Conservation (phyloP, 805 yeast genomes). For the Candida namnaoensis region DNA sequence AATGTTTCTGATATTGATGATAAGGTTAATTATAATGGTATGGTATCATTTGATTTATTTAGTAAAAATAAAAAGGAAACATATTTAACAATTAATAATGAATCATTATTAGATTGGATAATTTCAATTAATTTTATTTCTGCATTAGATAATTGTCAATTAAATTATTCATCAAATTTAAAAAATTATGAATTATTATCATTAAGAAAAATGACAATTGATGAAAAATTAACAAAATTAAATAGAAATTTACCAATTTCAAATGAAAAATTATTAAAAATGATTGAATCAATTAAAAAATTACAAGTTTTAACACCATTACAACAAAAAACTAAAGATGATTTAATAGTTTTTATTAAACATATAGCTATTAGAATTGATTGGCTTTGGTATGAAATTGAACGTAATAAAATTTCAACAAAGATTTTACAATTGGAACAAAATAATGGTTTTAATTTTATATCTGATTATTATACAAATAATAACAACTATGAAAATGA, state of each 20-base stretch:
- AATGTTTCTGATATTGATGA: no score
- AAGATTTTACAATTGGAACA: constrained; percentile 20
- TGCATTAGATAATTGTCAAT: constrained; percentile 31
- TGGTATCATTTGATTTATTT: constrained; percentile 30
- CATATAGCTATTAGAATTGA: constrained; percentile 43
- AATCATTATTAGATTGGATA: constrained; percentile 54
- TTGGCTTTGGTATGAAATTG: constrained; percentile 47
- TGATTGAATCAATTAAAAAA: constrained; percentile 26
- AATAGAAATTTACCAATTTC: constrained; percentile 25
- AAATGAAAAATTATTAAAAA: constrained; percentile 25
- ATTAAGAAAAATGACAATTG: constrained; percentile 16
- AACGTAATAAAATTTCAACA: constrained; percentile 32
- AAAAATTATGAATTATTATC: constrained; percentile 15
- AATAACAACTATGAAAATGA: no score
- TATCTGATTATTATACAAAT: neutral
- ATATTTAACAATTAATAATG: constrained; percentile 31
- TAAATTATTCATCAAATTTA: constrained; percentile 7
- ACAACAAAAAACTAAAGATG: constrained; percentile 40
- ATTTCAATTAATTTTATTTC: constrained; percentile 43
- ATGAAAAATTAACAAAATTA: constrained; percentile 26
- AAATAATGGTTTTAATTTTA: neutral
- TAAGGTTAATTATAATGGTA: constrained; percentile 9
- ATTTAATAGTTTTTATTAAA: constrained; percentile 33
- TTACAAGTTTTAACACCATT: constrained; percentile 46
- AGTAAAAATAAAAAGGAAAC: constrained; percentile 29